A percentile compares a stretch with the other conserved stretches of the same genome.
phyloP scores from a whole-genome alignment of 179 eudicot genomes.

The Gypsophila paniculata region DNA sequence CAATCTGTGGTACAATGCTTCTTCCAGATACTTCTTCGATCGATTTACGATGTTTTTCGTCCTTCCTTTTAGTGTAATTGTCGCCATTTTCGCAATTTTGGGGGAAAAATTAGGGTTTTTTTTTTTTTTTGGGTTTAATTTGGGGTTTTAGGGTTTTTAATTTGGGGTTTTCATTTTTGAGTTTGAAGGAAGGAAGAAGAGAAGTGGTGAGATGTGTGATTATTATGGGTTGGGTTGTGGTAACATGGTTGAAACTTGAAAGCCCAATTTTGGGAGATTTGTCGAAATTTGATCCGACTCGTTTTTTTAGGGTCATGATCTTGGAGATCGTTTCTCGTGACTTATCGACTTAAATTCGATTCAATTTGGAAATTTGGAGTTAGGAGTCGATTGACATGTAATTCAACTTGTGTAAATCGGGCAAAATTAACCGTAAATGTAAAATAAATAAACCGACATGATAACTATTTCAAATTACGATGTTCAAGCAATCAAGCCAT shows the following conservation, averaged over 20 bases:
- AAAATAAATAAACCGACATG: too few species aligned
- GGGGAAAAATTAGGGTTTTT: background rate
- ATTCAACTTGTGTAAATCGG: too few species aligned
- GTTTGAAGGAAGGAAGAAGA: background rate
- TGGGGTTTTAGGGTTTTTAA: slow-evolving; percentile 20
- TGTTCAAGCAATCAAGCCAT: too few species aligned
- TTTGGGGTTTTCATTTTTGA: slow-evolving; percentile 14
- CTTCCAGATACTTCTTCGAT: slow-evolving; percentile 72
- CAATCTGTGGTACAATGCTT: slow-evolving; percentile 59
- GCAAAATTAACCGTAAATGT: too few species aligned
- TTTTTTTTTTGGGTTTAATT: background rate
- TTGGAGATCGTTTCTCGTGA: too few species aligned
- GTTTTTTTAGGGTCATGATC: too few species aligned
- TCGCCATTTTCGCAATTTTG: slow-evolving; percentile 27
- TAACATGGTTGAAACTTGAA: background rate
- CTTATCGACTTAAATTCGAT: too few species aligned
- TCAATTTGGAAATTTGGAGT: too few species aligned
- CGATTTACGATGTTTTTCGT: slow-evolving; percentile 53
- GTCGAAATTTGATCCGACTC: too few species aligned
- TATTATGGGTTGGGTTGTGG: background rate
- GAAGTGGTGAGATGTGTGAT: background rate
- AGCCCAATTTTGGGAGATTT: background rate
- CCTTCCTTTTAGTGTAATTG: slow-evolving; percentile 35
- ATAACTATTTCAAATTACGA: too few species aligned
- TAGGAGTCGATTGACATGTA: too few species aligned